Percentiles rank a stretch among this genome's conserved stretches.
Conservation (phyloP, 2,329 filamentous ascomycete species). For the Aureobasidium sp. region DNA sequence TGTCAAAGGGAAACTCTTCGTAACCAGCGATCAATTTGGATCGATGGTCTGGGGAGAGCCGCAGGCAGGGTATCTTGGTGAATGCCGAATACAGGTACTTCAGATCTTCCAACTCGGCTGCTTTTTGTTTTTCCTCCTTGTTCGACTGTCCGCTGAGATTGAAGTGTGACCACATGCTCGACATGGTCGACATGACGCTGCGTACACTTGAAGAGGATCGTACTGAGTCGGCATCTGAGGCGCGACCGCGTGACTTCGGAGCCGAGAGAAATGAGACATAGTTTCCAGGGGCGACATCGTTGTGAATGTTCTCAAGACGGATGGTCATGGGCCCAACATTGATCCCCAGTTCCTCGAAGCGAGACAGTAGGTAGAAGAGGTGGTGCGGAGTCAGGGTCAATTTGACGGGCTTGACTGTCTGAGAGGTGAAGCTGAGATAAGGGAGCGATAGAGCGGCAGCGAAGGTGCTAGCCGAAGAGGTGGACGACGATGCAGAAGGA, state of each 20-base stretch:
- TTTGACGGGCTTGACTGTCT: constrained; percentile 80
- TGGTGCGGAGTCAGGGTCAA: constrained; percentile 91
- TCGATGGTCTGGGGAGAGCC: constrained; percentile 85
- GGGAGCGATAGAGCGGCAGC: constrained; percentile 83
- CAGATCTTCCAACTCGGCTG: constrained; percentile 73
- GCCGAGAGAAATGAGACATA: constrained; percentile 93
- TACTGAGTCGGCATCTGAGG: constrained; percentile 81
- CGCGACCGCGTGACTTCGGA: constrained; percentile 69
- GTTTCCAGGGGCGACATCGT: constrained; percentile 75
- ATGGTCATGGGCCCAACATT: constrained; percentile 94
- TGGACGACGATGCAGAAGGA: constrained; percentile 63
- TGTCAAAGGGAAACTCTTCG: constrained; percentile 97
- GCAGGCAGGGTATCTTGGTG: constrained; percentile 91
- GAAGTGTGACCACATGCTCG: constrained; percentile 82
- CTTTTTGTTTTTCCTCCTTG: constrained; percentile 84
- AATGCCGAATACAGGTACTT: constrained; percentile 98
- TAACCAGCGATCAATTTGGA: constrained; percentile 85
- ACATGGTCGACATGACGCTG: constrained; percentile 97
- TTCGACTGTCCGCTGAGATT: constrained; percentile 74
- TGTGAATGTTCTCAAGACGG: constrained; percentile 87
- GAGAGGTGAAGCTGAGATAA: constrained; percentile 75
- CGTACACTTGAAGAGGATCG: constrained; percentile 94
- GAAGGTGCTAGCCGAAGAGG: constrained; percentile 63
- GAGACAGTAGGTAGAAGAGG: constrained; percentile 90
- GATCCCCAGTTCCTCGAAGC: constrained; percentile 88